phyloP scores from a whole-genome alignment of 73 alveolate species.

The Effrenium voratum region DNA sequence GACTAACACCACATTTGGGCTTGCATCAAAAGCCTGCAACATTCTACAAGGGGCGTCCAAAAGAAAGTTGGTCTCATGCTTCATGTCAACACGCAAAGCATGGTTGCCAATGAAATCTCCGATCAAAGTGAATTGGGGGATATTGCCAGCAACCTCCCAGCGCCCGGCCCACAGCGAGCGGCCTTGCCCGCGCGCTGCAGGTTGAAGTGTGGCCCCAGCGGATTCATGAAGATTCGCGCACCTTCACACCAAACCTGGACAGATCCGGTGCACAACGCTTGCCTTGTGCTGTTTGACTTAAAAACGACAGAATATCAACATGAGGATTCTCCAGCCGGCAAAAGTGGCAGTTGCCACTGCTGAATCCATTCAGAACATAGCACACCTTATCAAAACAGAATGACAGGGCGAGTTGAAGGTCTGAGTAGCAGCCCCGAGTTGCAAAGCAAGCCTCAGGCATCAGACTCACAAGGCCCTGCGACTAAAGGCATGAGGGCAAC shows the following conservation, averaged over 20 bases:
- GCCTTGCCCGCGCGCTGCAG: conserved; percentile 60
- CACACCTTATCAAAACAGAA: neutral
- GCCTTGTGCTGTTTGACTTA: no score
- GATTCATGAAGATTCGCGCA: conserved; percentile 65
- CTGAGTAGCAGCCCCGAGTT: neutral
- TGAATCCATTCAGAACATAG: no score
- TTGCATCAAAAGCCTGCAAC: no score
- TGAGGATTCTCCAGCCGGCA: neutral
- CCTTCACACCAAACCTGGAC: conserved; percentile 63
- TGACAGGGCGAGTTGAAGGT: neutral
- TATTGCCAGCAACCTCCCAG: neutral
- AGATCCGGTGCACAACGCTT: no score
- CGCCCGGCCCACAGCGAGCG: neutral
- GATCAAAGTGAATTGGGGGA: neutral
- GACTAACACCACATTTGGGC: no score
- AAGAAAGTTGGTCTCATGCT: no score
- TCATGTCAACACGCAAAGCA: no score
- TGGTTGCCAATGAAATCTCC: neutral
- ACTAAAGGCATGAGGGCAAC: no score
- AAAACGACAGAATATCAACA: neutral
- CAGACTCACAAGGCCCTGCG: no score
- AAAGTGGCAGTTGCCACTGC: no score
- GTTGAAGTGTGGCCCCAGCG: conserved; percentile 48
- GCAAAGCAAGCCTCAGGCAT: no score
- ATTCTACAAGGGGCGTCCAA: no score